Base-by-base conservation (phyloP, 441 rosid species). In the Gossypium aridum region DNA sequence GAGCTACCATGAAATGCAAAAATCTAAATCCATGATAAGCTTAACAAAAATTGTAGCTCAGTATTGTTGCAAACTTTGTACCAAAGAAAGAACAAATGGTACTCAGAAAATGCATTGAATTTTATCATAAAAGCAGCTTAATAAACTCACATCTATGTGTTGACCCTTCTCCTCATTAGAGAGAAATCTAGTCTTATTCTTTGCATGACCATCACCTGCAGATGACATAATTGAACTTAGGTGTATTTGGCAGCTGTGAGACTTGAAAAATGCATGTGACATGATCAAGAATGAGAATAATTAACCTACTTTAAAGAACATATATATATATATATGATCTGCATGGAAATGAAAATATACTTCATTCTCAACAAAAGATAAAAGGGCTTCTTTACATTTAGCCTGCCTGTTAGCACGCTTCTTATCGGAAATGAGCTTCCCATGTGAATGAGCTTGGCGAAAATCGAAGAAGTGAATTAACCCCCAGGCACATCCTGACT, bases 401-500 rank as follows among this genome's bases (percentile, higher is more conserved):
- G 80, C 77, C 75, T 80, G 84, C 76, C 85, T 83, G 65, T 75
- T 55, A 51, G 79, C 51, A 51, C 56, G 67, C 65, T 74, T 81
- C 66, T 75, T 77, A 54, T 81, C 80, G 49, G 92, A 81, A 80
- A 84, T 84, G 80, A 88, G 78, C 82, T 84, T 89, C 83, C 72
- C 43, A 53, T 74, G 87, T 57, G 89, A 82, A 62, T 80, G 80
- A 9, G 78, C 78, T 69, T 83, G 84, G 55, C 88, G 82, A 71
- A 92, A 85, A 76, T 80, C 87, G 39, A 89, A 89, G 75, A 89
- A 82, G 31, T 82, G 81, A 49, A 87, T 83, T 37, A 92, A 77
- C 73, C 90, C 72, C 85, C 85, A 85, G 10, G 86, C 87, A 56
- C 97, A 90, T 76, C 91, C 87, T 14, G 97, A 87, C 85, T 87